Evolutionary conservation across 148 eudicot genomes (phyloP), one percentile per base, ranked within the genome.

Genomic region (Rhododendron ovatum): DNA sequence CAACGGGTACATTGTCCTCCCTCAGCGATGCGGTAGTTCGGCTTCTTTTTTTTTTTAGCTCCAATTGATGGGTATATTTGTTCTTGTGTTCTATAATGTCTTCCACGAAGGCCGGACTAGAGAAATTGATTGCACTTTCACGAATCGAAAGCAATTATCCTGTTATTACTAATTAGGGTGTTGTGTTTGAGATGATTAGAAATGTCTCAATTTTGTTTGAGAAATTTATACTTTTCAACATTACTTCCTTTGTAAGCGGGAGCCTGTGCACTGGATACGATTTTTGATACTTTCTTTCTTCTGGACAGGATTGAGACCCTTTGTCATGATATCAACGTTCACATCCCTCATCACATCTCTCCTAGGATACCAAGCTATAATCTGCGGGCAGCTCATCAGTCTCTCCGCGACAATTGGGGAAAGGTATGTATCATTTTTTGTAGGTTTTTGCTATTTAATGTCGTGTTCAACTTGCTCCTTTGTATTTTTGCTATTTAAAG

Each of bases 271-370:
- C 48, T 75, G 47, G n/a, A 35, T 35, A 39, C 12, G 26, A 39
- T 2, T 9, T 37, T 39, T 75, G 51, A 57, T 35, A 12, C 22
- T 78, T 65, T 84, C 67, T 67, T 87, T 82, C 73, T 53, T 33
- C 76, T 81, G 35, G 67, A 8, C 95, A 94, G 98, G 98, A 90
- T 96, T 71, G 99, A 96, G 88, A 88, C 91, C 51, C 93, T 96
- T 48, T 95, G 98, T 86, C 99, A 96, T 83, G 93, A 96, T 90
- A 96, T 95, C 82, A 95, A 96, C 71, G 94, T 92, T 71, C 99
- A 96, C 90, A 94, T 96, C 81, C 99, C 99, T 63, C 99, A 96
- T 79, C 99, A 96, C 76, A 91, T 96, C 80, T 96, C 99, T 81
- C 92, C 98, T 2, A 92, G 92, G 85, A 96, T 96, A 85, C 99